Evolutionary conservation across 164 flowering plant genomes (phyloP).

Genomic region (Nymphaea colorata): DNA sequence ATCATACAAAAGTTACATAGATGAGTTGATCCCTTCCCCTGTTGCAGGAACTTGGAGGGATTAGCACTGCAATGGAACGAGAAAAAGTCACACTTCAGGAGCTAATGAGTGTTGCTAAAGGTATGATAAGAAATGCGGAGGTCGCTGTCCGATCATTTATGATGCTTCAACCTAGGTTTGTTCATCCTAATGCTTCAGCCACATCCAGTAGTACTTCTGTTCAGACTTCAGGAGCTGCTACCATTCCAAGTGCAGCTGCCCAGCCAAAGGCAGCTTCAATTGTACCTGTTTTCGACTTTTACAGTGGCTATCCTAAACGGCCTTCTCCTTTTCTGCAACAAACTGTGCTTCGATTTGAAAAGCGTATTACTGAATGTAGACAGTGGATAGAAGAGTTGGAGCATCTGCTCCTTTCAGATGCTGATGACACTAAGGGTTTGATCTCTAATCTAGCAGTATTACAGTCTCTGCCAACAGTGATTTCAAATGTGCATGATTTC

Average conservation of each 20-base stretch:
- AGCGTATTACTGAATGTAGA: conserved; percentile 60
- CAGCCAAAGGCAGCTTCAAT: conserved; percentile 41
- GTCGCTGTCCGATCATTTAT: conserved; percentile 86
- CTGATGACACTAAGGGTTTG: conserved; percentile 30
- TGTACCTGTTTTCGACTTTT: conserved; percentile 70
- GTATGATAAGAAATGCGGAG: conserved; percentile 75
- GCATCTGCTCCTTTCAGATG: conserved; percentile 56
- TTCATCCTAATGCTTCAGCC: conserved; percentile 31
- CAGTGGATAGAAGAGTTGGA: conserved; percentile 98
- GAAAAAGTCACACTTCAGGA: conserved; percentile 64
- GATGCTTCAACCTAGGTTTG: conserved; percentile 77
- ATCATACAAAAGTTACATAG: neutral
- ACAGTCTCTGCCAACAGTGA: conserved; percentile 84
- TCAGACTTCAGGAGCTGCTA: conserved; percentile 43
- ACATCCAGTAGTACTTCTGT: conserved; percentile 29
- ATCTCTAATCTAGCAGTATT: conserved; percentile 37
- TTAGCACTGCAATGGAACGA: conserved; percentile 63
- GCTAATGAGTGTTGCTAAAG: conserved; percentile 64
- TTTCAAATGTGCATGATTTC: conserved; percentile 89
- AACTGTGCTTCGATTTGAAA: conserved; percentile 77
- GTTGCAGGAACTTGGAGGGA: conserved; percentile 87
- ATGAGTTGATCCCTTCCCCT: neutral
- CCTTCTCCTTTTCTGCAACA: conserved; percentile 82
- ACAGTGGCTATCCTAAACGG: conserved; percentile 77
- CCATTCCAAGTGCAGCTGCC: conserved; percentile 24